Conservation (phyloP, 2,329 filamentous ascomycete species). For the Magnaporthiopsis poae region DNA sequence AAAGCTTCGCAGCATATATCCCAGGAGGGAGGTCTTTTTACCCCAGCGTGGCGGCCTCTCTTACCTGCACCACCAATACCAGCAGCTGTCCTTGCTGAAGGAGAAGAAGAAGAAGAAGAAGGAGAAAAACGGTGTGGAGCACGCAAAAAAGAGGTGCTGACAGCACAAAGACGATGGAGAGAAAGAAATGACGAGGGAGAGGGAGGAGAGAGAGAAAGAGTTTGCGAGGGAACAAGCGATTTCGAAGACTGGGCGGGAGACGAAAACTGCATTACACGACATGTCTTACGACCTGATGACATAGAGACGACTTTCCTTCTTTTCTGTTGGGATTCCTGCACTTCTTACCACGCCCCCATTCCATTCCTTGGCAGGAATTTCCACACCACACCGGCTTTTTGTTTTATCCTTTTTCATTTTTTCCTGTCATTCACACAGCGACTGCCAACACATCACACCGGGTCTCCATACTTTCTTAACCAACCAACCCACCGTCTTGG, state of each 20-base stretch:
- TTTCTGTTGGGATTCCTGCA: too few species aligned
- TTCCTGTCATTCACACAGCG: neutral
- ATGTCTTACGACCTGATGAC: constrained; percentile 10
- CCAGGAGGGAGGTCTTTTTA: constrained; percentile 12
- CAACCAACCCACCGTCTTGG: too few species aligned
- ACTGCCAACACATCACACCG: too few species aligned
- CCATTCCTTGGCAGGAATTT: too few species aligned
- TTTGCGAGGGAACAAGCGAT: too few species aligned
- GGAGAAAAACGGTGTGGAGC: neutral
- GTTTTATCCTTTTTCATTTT: neutral
- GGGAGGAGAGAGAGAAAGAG: neutral
- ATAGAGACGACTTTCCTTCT: constrained; percentile 3
- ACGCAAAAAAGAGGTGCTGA: neutral
- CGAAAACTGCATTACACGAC: constrained; percentile 11
- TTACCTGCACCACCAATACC: too few species aligned
- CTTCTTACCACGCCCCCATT: too few species aligned
- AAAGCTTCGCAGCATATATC: constrained; percentile 26
- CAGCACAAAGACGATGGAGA: neutral
- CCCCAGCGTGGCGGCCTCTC: too few species aligned
- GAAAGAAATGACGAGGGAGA: neutral
- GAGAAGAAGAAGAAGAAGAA: neutral
- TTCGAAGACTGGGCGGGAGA: neutral
- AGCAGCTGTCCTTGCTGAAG: neutral
- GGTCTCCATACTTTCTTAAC: too few species aligned
- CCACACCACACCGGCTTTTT: neutral